These are phyloP conservation scores for Fraxinus paxiana DNA, from an alignment of 305 asterid species.

Conservation along the genomic window DNA sequence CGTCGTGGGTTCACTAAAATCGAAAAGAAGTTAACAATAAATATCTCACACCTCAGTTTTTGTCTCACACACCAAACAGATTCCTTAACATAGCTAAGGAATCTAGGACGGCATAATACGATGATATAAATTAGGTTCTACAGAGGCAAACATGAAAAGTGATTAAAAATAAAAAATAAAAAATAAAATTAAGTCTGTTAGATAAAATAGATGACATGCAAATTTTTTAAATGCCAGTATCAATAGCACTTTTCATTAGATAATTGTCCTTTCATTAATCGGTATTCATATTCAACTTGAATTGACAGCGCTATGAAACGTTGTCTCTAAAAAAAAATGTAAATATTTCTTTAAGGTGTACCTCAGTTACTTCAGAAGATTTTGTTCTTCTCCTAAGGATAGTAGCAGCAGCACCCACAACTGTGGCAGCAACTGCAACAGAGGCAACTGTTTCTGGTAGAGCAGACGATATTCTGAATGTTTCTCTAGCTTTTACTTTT, in stretches of 20 bases:
- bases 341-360: slow-evolving; percentile 9
- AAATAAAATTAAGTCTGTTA: not conserved
- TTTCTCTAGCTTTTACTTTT: slow-evolving; percentile 24
- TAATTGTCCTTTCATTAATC: not conserved
- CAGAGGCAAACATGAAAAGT: not conserved
- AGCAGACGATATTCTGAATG: slow-evolving; percentile 33
- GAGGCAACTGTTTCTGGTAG: slow-evolving; percentile 68
- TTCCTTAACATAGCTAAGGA: not conserved
- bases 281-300: not conserved
- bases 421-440: slow-evolving; percentile 57
- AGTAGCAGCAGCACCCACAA: slow-evolving; percentile 69
- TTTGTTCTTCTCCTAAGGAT: slow-evolving; percentile 50
- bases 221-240: not conserved
- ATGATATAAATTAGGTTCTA: not conserved
- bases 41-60: not conserved
- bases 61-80: slow-evolving; percentile 6
- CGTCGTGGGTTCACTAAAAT: not conserved
- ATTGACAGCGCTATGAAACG: not conserved
- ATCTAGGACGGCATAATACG: not conserved
- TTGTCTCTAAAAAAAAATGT: not conserved
- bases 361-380: slow-evolving; percentile 44
- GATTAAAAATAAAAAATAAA: not conserved
- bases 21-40: not conserved
- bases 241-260: not conserved
- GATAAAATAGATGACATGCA: not conserved